phyloP scores from a whole-genome alignment of 176 grass and related monocot genomes.

The Zoysia japonica region DNA sequence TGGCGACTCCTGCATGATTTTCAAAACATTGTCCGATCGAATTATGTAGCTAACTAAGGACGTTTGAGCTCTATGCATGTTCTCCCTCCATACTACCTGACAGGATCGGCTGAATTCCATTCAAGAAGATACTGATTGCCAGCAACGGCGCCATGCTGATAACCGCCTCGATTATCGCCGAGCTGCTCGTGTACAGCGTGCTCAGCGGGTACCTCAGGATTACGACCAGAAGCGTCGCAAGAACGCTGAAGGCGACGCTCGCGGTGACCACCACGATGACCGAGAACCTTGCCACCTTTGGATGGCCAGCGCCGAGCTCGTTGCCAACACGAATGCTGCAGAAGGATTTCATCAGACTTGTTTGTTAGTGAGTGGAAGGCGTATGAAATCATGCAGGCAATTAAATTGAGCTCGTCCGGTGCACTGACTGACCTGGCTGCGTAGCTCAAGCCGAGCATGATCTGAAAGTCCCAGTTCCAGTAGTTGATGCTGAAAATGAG shows the following conservation, averaged over 20 bases:
- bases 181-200: constrained; percentile 66
- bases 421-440: constrained; percentile 56
- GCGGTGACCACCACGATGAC: constrained; percentile 60
- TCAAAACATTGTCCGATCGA: neutral
- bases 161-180: constrained; percentile 51
- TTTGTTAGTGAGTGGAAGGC: too few species aligned
- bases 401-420: too few species aligned
- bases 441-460: constrained; percentile 85
- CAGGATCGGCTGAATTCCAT: constrained; percentile 86
- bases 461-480: constrained; percentile 88
- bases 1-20: constrained; percentile 56
- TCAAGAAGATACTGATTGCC: constrained; percentile 83
- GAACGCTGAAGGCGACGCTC: constrained; percentile 59
- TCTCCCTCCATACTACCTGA: constrained; percentile 51
- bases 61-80: neutral
- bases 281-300: constrained; percentile 59
- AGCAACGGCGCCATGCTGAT: constrained; percentile 54
- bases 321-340: constrained; percentile 70
- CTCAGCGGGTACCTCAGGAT: constrained; percentile 64
- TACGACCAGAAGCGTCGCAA: constrained; percentile 58
- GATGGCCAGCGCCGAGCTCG: constrained; percentile 76
- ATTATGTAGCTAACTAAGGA: neutral
- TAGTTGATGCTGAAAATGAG: constrained; percentile 64
- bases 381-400: neutral
- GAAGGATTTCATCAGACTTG: neutral